These are phyloP conservation scores for Mortierella sp. DNA, from an alignment of 371 early-diverging fungal species.

Conservation along the genomic window DNA sequence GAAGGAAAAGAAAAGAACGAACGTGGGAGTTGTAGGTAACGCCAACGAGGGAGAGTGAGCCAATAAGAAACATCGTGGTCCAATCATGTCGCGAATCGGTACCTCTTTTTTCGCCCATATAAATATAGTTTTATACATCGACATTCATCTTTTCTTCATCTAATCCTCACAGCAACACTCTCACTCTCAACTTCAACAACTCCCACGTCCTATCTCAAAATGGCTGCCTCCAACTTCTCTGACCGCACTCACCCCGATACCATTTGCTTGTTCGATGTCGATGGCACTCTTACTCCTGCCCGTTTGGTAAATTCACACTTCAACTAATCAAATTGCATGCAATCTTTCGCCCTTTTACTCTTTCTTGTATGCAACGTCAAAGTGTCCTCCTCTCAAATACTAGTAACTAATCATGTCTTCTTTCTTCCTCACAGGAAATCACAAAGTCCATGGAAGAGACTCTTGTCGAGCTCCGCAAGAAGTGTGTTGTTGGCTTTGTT, in stretches of 20 bases:
- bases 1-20: background rate
- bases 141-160: slow-evolving; percentile 8
- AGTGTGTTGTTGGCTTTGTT: slow-evolving; percentile 97
- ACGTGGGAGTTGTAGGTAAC: too few species aligned
- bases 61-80: slow-evolving; percentile 6
- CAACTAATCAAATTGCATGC: background rate
- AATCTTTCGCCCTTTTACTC: too few species aligned
- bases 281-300: slow-evolving; percentile 99
- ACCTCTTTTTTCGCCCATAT: too few species aligned
- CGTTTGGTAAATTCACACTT: slow-evolving; percentile 71
- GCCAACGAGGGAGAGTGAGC: too few species aligned
- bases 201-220: slow-evolving; percentile 11
- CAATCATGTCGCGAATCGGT: slow-evolving; percentile 31
- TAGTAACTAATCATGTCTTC: background rate
- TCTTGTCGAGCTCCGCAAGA: slow-evolving; percentile 87
- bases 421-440: slow-evolving; percentile 59
- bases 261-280: slow-evolving; percentile 98
- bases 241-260: slow-evolving; percentile 83
- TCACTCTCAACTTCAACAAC: background rate
- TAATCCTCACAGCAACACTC: background rate
- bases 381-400: background rate
- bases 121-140: background rate
- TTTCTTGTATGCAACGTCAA: too few species aligned
- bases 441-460: slow-evolving; percentile 86
- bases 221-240: slow-evolving; percentile 56